Percentiles rank a stretch among this genome's conserved stretches.
Conservation (phyloP, 2,329 filamentous ascomycete genomes). For the Aspergillus ochraceoroseus region DNA sequence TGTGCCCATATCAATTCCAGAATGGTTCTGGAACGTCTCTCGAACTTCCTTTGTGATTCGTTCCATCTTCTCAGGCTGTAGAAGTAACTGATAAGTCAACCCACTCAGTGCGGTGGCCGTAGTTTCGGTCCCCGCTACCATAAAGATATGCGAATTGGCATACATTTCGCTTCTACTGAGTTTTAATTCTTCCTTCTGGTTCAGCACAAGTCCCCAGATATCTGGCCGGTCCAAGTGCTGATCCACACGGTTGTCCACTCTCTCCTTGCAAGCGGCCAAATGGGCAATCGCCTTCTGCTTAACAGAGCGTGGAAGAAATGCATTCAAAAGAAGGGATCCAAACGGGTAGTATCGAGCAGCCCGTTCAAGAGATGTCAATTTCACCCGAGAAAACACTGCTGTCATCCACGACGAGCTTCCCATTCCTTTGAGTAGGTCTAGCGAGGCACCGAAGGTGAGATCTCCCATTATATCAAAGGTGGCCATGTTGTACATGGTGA, state of each 20-base stretch:
- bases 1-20: conserved; percentile 13
- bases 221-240: conserved; percentile 7
- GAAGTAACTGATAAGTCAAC: conserved; percentile 41
- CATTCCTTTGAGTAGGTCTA: conserved; percentile 9
- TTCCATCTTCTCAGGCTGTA: conserved; percentile 34
- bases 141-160: conserved; percentile 23
- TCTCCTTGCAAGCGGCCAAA: conserved; percentile 6
- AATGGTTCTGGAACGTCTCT: conserved; percentile 14
- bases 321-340: neutral
- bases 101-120: conserved; percentile 47
- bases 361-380: conserved; percentile 6
- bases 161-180: conserved; percentile 15
- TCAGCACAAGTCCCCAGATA: conserved; percentile 13
- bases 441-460: conserved; percentile 17
- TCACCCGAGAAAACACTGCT: conserved; percentile 11
- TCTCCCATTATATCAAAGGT: conserved; percentile 21
- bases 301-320: conserved; percentile 1
- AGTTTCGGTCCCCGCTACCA: conserved; percentile 51
- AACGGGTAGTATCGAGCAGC: conserved; percentile 2
- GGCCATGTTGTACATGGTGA: conserved; percentile 12
- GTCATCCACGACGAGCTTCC: conserved; percentile 11
- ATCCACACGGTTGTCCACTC: conserved; percentile 9
- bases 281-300: conserved; percentile 7
- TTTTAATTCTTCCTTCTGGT: conserved; percentile 10
- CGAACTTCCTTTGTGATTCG: conserved; percentile 44